Evolutionary conservation across 345 rosid genomes (phyloP).

Genomic region (Acer negundo): DNA sequence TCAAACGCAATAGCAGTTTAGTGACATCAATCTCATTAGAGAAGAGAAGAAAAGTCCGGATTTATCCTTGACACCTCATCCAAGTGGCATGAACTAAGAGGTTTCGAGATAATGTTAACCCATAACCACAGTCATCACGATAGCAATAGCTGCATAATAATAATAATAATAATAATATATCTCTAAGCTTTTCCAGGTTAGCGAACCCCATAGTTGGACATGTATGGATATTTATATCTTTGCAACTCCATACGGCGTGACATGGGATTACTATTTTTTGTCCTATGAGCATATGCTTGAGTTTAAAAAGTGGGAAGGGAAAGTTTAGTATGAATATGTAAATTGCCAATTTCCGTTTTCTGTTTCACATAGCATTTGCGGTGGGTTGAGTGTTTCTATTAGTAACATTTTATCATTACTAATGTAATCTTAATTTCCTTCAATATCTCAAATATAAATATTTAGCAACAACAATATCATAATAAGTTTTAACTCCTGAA

Average conservation of each 20-base stretch:
- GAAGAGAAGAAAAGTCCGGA: too few species aligned
- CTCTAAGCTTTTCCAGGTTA: slow-evolving; percentile 49
- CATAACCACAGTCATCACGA: slow-evolving; percentile 71
- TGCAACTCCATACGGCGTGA: slow-evolving; percentile 88
- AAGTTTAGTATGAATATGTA: slow-evolving; percentile 85
- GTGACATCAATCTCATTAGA: not conserved
- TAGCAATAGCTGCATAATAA: slow-evolving; percentile 71
- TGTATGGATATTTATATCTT: slow-evolving; percentile 95
- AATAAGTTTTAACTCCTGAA: too few species aligned
- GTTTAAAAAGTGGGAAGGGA: slow-evolving; percentile 77
- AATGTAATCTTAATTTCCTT: too few species aligned
- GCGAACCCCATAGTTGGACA: slow-evolving; percentile 90
- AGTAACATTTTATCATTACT: too few species aligned
- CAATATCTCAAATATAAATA: not conserved
- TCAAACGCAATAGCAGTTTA: not conserved
- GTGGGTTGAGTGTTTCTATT: too few species aligned
- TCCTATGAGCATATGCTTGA: slow-evolving; percentile 88
- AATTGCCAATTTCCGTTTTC: slow-evolving; percentile 24
- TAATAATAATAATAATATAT: too few species aligned
- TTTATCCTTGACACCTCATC: slow-evolving; percentile 51
- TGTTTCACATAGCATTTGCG: too few species aligned
- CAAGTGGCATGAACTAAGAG: slow-evolving; percentile 87
- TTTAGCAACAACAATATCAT: not conserved
- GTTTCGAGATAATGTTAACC: slow-evolving; percentile 84
- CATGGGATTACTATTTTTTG: slow-evolving; percentile 88